Evolutionary conservation across 2,329 filamentous ascomycete species (phyloP).

Genomic region (Bipolaris sorokiniana): DNA sequence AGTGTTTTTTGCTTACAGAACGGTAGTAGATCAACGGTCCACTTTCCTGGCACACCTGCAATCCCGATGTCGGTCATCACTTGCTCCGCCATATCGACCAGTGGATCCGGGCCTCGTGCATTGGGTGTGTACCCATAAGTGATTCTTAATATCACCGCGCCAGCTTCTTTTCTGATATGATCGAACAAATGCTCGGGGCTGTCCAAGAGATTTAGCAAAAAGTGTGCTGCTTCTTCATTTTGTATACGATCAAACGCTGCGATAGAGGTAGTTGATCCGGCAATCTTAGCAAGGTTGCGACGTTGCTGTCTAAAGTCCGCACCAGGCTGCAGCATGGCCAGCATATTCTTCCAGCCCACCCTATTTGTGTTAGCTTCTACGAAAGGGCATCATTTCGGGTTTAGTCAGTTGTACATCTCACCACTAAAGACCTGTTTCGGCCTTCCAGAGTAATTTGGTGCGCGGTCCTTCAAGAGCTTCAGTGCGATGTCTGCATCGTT

Average conservation of each 20-base stretch:
- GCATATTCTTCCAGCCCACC: slow-evolving; percentile 35
- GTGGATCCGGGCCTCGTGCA: slow-evolving; percentile 49
- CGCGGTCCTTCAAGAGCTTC: slow-evolving; percentile 32
- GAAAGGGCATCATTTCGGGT: not conserved
- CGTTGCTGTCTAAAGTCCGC: slow-evolving; percentile 34
- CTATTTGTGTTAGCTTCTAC: slow-evolving; percentile 10
- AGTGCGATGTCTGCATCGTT: slow-evolving; percentile 36
- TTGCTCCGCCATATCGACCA: slow-evolving; percentile 53
- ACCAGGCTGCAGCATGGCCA: slow-evolving; percentile 29
- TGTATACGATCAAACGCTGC: slow-evolving; percentile 36
- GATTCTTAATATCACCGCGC: slow-evolving; percentile 37
- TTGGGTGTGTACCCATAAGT: slow-evolving; percentile 55
- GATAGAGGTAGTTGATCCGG: slow-evolving; percentile 28
- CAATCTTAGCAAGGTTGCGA: slow-evolving; percentile 37
- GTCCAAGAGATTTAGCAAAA: slow-evolving; percentile 33
- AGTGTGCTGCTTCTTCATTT: slow-evolving; percentile 38
- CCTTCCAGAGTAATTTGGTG: slow-evolving; percentile 27
- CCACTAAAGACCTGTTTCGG: slow-evolving; percentile 33
- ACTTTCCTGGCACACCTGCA: slow-evolving; percentile 52
- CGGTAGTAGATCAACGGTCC: slow-evolving; percentile 57
- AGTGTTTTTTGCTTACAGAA: slow-evolving; percentile 38
- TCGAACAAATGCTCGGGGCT: slow-evolving; percentile 32
- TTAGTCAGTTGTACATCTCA: slow-evolving; percentile 27
- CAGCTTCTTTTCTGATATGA: slow-evolving; percentile 38
- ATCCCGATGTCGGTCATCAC: slow-evolving; percentile 52